These are phyloP conservation scores for Hymenoscyphus repandus DNA, from an alignment of 2,329 filamentous ascomycete genomes.

Conservation along the genomic window DNA sequence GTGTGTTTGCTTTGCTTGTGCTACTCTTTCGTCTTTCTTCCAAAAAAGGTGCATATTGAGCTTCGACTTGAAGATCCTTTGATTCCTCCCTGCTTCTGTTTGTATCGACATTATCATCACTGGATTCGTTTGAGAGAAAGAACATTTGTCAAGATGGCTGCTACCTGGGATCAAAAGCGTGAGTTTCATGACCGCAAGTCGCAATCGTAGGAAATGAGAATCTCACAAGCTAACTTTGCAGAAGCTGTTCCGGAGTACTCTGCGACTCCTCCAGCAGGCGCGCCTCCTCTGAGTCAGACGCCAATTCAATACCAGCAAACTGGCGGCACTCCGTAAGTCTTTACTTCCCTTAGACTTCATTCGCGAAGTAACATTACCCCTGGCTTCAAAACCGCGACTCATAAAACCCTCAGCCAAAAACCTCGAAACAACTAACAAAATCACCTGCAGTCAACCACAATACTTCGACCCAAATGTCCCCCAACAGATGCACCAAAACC, in stretches of 20 bases:
- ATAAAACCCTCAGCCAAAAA: neutral
- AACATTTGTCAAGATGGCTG: constrained; percentile 2
- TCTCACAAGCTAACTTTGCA: neutral
- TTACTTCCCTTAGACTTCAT: neutral
- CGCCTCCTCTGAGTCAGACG: neutral
- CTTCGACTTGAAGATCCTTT: too few relatives aligned
- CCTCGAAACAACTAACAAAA: neutral
- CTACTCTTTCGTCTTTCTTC: too few relatives aligned
- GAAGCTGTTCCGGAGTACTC: constrained; percentile 5
- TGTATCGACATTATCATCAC: too few relatives aligned
- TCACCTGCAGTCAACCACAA: constrained; percentile 3
- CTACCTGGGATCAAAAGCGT: constrained; percentile 11
- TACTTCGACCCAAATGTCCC: constrained; percentile 4
- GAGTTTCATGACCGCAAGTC: neutral
- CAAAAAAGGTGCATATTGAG: too few relatives aligned
- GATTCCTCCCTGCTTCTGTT: too few relatives aligned
- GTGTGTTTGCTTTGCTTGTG: too few relatives aligned
- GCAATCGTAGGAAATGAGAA: neutral
- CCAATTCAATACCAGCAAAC: constrained; percentile 5
- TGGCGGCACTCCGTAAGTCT: constrained; percentile 1
- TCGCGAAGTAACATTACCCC: neutral
- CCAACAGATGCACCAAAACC: neutral
- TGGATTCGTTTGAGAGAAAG: too few relatives aligned
- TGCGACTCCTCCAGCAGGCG: neutral
- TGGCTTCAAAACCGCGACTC: neutral